A percentile compares a stretch with the other conserved stretches of the same genome.
Conservation (phyloP, 306 rosid genomes). For the Pyrus bretschneideri region DNA sequence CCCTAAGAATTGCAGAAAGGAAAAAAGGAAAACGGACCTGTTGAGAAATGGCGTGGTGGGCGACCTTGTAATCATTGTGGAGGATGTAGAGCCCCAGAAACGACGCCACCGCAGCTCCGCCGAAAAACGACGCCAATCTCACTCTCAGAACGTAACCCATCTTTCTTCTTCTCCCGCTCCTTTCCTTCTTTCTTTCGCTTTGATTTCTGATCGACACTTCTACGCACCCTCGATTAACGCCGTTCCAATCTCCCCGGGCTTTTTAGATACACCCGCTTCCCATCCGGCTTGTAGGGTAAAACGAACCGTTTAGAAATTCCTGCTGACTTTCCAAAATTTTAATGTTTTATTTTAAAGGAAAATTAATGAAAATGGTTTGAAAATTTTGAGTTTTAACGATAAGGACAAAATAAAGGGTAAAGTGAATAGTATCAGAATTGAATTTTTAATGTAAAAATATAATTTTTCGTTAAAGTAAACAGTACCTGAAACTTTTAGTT, state of each 20-base stretch:
- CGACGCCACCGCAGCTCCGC: constrained; percentile 83
- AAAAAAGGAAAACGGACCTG: constrained; percentile 43
- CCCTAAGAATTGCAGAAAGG: not conserved
- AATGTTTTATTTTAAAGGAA: not conserved
- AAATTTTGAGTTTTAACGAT: too few species aligned
- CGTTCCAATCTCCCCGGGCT: not conserved
- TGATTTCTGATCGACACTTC: not conserved
- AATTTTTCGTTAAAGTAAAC: too few species aligned
- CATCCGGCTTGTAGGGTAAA: too few species aligned
- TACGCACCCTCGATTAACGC: not conserved
- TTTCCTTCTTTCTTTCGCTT: not conserved
- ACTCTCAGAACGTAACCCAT: constrained; percentile 91
- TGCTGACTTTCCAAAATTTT: not conserved
- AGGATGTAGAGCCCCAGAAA: constrained; percentile 64
- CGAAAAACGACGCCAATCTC: constrained; percentile 78
- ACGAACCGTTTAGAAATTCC: too few species aligned
- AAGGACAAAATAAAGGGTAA: too few species aligned
- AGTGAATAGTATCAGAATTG: fast-evolving
- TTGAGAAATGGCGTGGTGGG: constrained; percentile 54
- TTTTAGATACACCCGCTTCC: too few species aligned
- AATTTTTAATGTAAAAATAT: too few species aligned
- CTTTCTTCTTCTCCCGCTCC: constrained; percentile 14
- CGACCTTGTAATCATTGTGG: constrained; percentile 74
- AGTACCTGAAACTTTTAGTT: fast-evolving
- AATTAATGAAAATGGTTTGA: fast-evolving